Evolutionary conservation across 2,329 filamentous ascomycete species (phyloP).

Genomic region (Fusarium chlamydosporum): DNA sequence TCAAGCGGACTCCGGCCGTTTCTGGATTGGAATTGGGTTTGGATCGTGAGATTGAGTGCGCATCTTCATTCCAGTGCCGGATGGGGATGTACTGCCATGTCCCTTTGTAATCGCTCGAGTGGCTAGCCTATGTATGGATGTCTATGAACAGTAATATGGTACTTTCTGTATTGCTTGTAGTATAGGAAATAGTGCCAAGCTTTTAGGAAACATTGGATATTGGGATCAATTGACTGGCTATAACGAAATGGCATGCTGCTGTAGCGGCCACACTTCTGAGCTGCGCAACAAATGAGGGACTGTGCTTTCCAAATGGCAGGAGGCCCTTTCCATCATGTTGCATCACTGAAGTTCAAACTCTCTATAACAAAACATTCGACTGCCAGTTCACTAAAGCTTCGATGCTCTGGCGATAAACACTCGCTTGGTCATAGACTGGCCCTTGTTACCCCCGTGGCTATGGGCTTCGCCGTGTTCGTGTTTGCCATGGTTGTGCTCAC

Average conservation of each 20-base stretch:
- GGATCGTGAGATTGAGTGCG: slow-evolving; percentile 12
- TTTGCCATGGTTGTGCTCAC: neutral
- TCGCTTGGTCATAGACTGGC: slow-evolving; percentile 22
- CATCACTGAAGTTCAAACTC: neutral
- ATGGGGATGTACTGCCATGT: neutral
- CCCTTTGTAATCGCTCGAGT: neutral
- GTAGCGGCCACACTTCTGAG: neutral
- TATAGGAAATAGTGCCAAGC: neutral
- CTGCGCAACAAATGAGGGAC: neutral
- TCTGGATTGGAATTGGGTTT: slow-evolving; percentile 17
- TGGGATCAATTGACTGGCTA: neutral
- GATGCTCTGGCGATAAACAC: slow-evolving; percentile 65
- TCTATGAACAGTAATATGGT: neutral
- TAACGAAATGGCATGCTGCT: neutral
- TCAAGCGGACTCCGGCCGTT: slow-evolving; percentile 6
- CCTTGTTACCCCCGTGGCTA: slow-evolving; percentile 18
- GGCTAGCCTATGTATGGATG: no score
- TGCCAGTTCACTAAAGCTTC: slow-evolving; percentile 50
- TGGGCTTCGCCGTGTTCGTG: slow-evolving; percentile 17
- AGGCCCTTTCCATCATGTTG: neutral
- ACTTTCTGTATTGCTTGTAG: neutral
- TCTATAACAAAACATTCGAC: neutral
- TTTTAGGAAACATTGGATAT: neutral
- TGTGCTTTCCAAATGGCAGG: no score
- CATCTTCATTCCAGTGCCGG: slow-evolving; percentile 33